phyloP scores from a whole-genome alignment of 1,284 basidiomycete species.

The Sporisorium iseilematis-ciliati region DNA sequence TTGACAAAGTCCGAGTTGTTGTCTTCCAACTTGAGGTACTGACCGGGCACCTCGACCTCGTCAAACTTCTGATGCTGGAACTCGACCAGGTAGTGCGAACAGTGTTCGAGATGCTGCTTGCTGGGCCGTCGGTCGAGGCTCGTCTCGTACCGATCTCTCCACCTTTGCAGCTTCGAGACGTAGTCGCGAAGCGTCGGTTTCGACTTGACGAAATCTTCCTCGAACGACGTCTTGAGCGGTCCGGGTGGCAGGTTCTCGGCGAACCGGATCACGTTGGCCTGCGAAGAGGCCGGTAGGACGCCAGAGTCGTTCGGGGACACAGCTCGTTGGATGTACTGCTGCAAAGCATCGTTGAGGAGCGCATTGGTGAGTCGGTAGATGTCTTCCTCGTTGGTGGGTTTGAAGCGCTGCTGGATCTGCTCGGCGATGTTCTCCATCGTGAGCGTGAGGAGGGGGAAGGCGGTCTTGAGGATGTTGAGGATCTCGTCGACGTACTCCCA shows the following conservation, averaged over 20 bases:
- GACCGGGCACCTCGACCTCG: slow-evolving; percentile 97
- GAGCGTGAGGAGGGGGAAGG: slow-evolving; percentile 92
- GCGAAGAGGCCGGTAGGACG: slow-evolving; percentile 75
- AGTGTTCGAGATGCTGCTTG: slow-evolving; percentile 86
- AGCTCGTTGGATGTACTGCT: slow-evolving; percentile 68
- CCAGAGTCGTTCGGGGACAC: slow-evolving; percentile 77
- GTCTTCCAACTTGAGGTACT: slow-evolving; percentile 88
- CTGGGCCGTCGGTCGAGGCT: slow-evolving; percentile 85
- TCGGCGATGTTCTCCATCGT: slow-evolving; percentile 98
- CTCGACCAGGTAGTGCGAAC: slow-evolving; percentile 94
- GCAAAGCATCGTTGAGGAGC: slow-evolving; percentile 77
- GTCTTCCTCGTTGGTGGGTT: slow-evolving; percentile 91
- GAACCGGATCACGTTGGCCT: slow-evolving; percentile 78
- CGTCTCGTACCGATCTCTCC: slow-evolving; percentile 92
- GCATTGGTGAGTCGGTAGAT: slow-evolving; percentile 91
- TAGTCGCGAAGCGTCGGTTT: slow-evolving; percentile 89
- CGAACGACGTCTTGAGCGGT: slow-evolving; percentile 79
- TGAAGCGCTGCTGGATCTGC: slow-evolving; percentile 91
- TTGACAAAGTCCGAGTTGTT: slow-evolving; percentile 91
- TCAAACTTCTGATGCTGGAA: slow-evolving; percentile 99
- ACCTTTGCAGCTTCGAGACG: slow-evolving; percentile 87
- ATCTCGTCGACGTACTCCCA: slow-evolving; percentile 96
- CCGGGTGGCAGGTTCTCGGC: slow-evolving; percentile 73
- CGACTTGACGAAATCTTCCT: slow-evolving; percentile 88
- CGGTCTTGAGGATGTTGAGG: slow-evolving; percentile 92